phyloP scores from a whole-genome alignment of 768 basidiomycete species.

The Pulveroboletus frians region DNA sequence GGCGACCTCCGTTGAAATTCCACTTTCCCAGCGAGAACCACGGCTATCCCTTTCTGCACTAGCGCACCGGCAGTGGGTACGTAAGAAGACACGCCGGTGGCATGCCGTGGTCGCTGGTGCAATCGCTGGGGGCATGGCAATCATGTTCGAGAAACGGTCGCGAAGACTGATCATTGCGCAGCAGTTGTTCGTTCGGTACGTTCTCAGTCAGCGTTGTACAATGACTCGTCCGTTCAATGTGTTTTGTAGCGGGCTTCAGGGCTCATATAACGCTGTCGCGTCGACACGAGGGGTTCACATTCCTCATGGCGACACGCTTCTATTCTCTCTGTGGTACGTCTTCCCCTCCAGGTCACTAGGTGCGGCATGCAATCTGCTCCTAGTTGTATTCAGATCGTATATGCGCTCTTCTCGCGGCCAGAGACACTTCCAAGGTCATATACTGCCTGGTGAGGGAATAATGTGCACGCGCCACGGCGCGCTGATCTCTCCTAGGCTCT shows the following conservation, averaged over 20 bases:
- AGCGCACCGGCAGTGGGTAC: constrained; percentile 57
- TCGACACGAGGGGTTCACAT: constrained; percentile 60
- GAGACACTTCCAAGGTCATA: constrained; percentile 84
- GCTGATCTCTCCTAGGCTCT: constrained; percentile 51
- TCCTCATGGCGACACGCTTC: constrained; percentile 77
- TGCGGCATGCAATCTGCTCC: background rate
- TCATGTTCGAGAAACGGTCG: constrained; percentile 71
- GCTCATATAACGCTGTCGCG: constrained; percentile 77
- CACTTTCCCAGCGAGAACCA: constrained; percentile 34
- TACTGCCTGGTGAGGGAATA: constrained; percentile 51
- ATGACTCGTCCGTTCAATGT: background rate
- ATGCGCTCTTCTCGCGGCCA: constrained; percentile 69
- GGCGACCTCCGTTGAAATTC: constrained; percentile 12
- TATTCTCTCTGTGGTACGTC: constrained; percentile 70
- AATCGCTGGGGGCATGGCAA: constrained; percentile 63
- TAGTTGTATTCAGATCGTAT: constrained; percentile 84
- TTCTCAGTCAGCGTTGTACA: background rate
- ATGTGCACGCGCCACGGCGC: background rate
- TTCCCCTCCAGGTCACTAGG: background rate
- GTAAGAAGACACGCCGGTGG: constrained; percentile 69
- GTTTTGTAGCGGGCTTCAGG: constrained; percentile 72
- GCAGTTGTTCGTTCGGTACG: constrained; percentile 78
- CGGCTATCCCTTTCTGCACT: constrained; percentile 59
- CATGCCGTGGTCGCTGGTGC: constrained; percentile 77
- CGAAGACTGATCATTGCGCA: constrained; percentile 70